phyloP scores from a whole-genome alignment of 2,329 filamentous ascomycete genomes.

The Podosphaera fusca region DNA sequence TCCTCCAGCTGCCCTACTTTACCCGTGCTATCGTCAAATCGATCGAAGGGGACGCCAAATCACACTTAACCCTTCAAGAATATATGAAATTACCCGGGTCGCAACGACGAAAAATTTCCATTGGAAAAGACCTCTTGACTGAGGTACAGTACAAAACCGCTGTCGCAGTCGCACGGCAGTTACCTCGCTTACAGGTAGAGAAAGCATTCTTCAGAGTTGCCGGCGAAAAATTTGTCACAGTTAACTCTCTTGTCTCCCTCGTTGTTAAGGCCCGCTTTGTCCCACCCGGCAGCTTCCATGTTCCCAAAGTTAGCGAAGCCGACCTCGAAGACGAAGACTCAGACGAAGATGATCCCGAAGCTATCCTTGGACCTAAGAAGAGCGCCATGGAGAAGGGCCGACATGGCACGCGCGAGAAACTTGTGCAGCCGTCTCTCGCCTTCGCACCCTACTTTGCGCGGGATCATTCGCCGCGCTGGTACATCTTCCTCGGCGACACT shows the following conservation, averaged over 20 bases:
- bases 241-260: constrained; percentile 75
- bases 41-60: constrained; percentile 52
- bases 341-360: constrained; percentile 76
- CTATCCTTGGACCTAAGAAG: constrained; percentile 53
- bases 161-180: constrained; percentile 54
- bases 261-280: constrained; percentile 90
- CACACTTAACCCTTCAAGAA: constrained; percentile 57
- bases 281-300: constrained; percentile 54
- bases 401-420: constrained; percentile 33
- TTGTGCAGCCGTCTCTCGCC: constrained; percentile 60
- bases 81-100: constrained; percentile 70
- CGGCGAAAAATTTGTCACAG: constrained; percentile 80
- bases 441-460: constrained; percentile 78
- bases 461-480: constrained; percentile 77
- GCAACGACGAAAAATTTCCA: constrained; percentile 45
- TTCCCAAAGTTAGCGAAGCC: constrained; percentile 50
- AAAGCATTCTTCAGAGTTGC: constrained; percentile 98
- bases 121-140: constrained; percentile 47
- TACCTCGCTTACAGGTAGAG: constrained; percentile 64
- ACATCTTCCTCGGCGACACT: constrained; percentile 80
- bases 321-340: constrained; percentile 84
- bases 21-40: constrained; percentile 40
- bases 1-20: constrained; percentile 80
- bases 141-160: constrained; percentile 56
- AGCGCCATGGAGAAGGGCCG: constrained; percentile 40